Base-by-base conservation (phyloP, 2,329 filamentous ascomycete species). In the Lecanicillium sp. region DNA sequence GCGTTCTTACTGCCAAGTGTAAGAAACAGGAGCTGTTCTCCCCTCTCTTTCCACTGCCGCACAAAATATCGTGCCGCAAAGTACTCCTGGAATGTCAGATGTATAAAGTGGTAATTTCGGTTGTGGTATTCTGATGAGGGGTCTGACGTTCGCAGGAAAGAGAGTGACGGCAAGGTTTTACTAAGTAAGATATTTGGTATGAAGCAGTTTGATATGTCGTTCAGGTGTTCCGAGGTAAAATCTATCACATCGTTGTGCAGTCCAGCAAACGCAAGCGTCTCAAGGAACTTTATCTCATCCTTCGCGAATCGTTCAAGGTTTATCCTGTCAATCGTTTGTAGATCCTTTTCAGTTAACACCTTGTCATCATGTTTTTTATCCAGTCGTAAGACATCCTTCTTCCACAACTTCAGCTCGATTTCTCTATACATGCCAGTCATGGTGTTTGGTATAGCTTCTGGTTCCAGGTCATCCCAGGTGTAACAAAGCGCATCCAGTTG, bases 401-500 rank as follows among this genome's bases (percentile, higher is more conserved):
- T 56, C 60, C 60, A 65, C 14, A 67, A 38, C 6, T 44, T 51
- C 36, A 46, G n/a, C 34, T 55, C 51, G 29, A 66, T 65, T 2
- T 45, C 44, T 44, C 48, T 12, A 44, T 60, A 62, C 8, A 61
- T 33, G 27, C 39, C 44, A 1, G 60, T 65, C 60, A 67, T 66
- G 3, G 59, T 64, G 14, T 58, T 34, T 3, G 45, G 49, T 4
- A 22, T 28, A 17, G 19, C 18, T 29, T 33, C 29, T 3, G 30
- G 18, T 29, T 19, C 12, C 15, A 49, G 37, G 18, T 50, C 42
- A 0, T 53, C 41, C 62, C 62, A 67, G 13, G 37, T 57, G 33
- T 50, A 61, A 41, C 64, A 68, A 17, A 68, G 40, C 2, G 64
- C 65, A 50, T 68, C 65, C 1, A 70, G 49, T 35, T 61, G 62